These are phyloP conservation scores for Fusarium solani-melongenae DNA, from an alignment of 2,329 filamentous ascomycete genomes.

Conservation along the genomic window DNA sequence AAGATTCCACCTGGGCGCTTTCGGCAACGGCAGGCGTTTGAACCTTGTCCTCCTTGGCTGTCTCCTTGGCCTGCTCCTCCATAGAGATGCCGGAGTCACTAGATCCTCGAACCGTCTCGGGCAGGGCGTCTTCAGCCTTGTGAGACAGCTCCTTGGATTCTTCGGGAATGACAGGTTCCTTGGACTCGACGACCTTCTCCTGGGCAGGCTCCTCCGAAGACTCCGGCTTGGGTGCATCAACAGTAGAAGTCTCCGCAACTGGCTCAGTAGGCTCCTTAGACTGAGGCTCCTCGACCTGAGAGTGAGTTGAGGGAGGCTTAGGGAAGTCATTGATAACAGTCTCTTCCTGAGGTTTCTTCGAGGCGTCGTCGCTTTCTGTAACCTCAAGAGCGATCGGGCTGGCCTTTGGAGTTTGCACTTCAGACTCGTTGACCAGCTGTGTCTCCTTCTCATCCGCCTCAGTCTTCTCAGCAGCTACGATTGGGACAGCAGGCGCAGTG, in stretches of 20 bases:
- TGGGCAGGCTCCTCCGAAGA: background rate
- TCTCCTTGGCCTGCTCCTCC: slow-evolving; percentile 31
- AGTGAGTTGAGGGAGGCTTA: slow-evolving; percentile 27
- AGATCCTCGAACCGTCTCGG: slow-evolving; percentile 17
- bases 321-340: slow-evolving; percentile 26
- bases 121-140: background rate
- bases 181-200: background rate
- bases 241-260: background rate
- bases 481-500: background rate
- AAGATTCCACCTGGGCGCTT: slow-evolving; percentile 2
- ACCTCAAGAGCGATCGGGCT: background rate
- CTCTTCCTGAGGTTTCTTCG: slow-evolving; percentile 10
- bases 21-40: slow-evolving; percentile 9
- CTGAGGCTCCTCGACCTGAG: background rate
- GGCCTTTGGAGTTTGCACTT: slow-evolving; percentile 19
- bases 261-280: background rate
- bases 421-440: slow-evolving; percentile 11
- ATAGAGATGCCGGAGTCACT: slow-evolving; percentile 39
- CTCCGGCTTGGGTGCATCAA: slow-evolving; percentile 4
- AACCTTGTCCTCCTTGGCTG: slow-evolving; percentile 21
- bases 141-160: background rate
- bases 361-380: background rate
- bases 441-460: background rate
- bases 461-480: background rate
- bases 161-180: background rate